Percentiles rank a stretch among this genome's conserved stretches.
These are phyloP conservation scores for Botrytis porri DNA, from an alignment of 2,329 filamentous ascomycete genomes.

Conservation along the genomic window DNA sequence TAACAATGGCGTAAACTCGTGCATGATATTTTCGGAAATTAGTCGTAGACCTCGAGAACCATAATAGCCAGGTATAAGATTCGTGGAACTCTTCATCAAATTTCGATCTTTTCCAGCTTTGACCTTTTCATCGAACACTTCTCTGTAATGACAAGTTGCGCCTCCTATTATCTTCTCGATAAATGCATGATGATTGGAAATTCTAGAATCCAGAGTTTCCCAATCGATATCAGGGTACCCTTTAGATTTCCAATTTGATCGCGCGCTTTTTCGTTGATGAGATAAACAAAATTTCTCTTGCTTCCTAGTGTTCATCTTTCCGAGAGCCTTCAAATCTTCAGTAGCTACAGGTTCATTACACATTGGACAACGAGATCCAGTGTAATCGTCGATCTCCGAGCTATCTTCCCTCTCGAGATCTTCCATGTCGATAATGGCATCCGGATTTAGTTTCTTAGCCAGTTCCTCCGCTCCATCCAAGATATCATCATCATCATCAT, in stretches of 20 bases:
- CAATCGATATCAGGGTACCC: conserved; percentile 71
- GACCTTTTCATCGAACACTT: conserved; percentile 53
- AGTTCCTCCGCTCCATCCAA: conserved; percentile 9
- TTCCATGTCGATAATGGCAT: background rate
- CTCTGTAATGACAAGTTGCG: conserved; percentile 57
- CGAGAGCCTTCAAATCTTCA: conserved; percentile 52
- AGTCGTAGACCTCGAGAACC: conserved; percentile 68
- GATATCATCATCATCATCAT: conserved; percentile 16
- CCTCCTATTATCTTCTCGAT: conserved; percentile 59
- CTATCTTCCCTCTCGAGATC: background rate
- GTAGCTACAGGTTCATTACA: conserved; percentile 60
- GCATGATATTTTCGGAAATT: conserved; percentile 69
- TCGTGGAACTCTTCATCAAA: conserved; percentile 51
- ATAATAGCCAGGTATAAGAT: conserved; percentile 76
- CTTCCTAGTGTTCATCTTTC: conserved; percentile 53
- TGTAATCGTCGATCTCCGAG: conserved; percentile 1
- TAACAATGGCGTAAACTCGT: conserved; percentile 56
- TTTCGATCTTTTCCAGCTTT: conserved; percentile 57
- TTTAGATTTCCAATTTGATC: conserved; percentile 43
- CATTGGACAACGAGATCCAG: conserved; percentile 55
- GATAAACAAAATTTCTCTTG: conserved; percentile 62
- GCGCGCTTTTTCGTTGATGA: conserved; percentile 57
- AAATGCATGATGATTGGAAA: conserved; percentile 52
- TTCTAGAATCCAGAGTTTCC: conserved; percentile 56
- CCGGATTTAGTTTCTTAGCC: background rate